phyloP scores from a whole-genome alignment of 1,284 basidiomycete species.

The Hymenochaete sp. region DNA sequence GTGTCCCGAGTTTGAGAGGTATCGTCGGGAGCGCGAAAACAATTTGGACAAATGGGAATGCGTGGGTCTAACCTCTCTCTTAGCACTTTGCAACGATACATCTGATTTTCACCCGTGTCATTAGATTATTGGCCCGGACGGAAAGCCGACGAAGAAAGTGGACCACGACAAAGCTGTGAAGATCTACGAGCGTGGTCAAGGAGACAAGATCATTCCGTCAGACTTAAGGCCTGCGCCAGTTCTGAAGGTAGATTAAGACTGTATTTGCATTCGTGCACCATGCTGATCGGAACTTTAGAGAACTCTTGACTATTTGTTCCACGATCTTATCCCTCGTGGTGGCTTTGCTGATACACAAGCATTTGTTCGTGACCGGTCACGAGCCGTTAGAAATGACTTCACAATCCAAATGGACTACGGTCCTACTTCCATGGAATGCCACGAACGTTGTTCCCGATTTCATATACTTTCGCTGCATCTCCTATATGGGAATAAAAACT shows the following conservation, averaged over 20 bases:
- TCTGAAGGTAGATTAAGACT: constrained; percentile 50
- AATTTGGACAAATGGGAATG: constrained; percentile 84
- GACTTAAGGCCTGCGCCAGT: constrained; percentile 85
- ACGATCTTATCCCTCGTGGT: constrained; percentile 61
- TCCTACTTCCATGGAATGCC: constrained; percentile 75
- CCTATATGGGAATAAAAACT: constrained; percentile 49
- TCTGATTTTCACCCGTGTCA: no score
- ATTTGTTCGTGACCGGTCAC: constrained; percentile 90
- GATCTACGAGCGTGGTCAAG: constrained; percentile 90
- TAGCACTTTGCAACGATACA: background rate
- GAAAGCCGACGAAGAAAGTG: constrained; percentile 52
- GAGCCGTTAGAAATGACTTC: constrained; percentile 89
- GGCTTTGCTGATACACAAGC: constrained; percentile 67
- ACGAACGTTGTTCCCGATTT: constrained; percentile 89
- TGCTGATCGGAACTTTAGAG: constrained; percentile 34
- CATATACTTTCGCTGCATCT: constrained; percentile 86
- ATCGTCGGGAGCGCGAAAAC: constrained; percentile 84
- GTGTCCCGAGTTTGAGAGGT: constrained; percentile 91
- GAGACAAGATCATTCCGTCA: constrained; percentile 86
- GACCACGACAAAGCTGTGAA: constrained; percentile 87
- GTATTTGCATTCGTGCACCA: constrained; percentile 12
- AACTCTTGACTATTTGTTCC: constrained; percentile 91
- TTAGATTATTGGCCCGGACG: constrained; percentile 48
- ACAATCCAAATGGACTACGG: constrained; percentile 86
- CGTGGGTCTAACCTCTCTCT: constrained; percentile 38